A percentile compares a stretch with the other conserved stretches of the same genome.
Conservation (phyloP, 441 rosid species). For the Erodium moschatum region DNA sequence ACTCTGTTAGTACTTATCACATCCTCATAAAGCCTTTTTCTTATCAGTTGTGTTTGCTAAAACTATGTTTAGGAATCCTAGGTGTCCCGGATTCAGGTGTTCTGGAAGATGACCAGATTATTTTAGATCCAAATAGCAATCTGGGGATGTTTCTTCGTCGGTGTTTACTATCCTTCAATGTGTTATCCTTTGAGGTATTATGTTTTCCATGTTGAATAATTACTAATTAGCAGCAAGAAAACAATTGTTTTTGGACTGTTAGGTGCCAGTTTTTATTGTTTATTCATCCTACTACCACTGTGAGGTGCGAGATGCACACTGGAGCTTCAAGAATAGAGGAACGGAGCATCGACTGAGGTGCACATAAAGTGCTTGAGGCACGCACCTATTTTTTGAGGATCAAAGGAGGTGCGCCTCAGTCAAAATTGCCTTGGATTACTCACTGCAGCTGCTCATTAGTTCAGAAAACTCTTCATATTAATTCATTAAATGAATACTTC, state of each 20-base stretch:
- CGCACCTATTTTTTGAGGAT: no score
- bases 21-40: background rate
- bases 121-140: conserved; percentile 70
- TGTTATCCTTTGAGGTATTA: conserved; percentile 71
- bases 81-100: conserved; percentile 55
- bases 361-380: no score
- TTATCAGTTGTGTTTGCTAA: conserved; percentile 15
- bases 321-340: no score
- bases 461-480: no score
- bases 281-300: no score
- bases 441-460: no score
- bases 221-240: background rate
- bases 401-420: no score
- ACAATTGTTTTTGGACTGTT: background rate
- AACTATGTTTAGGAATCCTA: conserved; percentile 48
- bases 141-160: conserved; percentile 85
- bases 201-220: background rate
- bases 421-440: no score
- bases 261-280: no score
- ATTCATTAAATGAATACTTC: no score
- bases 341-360: no score
- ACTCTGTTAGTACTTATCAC: background rate
- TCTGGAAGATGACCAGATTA: conserved; percentile 66
- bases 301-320: no score
- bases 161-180: conserved; percentile 71